These are phyloP conservation scores for Artemisia annua DNA, from an alignment of 129 eudicot genomes.

Conservation along the genomic window DNA sequence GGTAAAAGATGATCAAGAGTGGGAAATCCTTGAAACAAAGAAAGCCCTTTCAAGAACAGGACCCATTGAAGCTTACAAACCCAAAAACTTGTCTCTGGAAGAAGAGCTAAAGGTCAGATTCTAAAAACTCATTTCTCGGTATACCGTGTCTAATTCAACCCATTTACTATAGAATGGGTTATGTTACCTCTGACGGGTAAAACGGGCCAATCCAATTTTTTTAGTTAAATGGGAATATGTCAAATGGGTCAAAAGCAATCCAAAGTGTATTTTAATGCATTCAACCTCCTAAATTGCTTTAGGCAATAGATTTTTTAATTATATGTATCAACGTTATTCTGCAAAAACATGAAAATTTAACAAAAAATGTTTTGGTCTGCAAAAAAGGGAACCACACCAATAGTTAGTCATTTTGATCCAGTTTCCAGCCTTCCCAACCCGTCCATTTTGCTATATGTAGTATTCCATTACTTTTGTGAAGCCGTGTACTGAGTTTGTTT, in stretches of 20 bases:
- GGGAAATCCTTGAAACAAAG: constrained; percentile 87
- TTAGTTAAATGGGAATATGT: not conserved
- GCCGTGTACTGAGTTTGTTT: no score
- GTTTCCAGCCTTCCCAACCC: no score
- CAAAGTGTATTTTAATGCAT: not conserved
- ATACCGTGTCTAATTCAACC: not conserved
- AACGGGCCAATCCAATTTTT: not conserved
- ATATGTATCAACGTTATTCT: no score
- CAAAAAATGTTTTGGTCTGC: no score
- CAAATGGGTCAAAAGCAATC: not conserved
- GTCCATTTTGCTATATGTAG: no score
- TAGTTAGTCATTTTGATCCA: no score
- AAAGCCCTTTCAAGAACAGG: constrained; percentile 91
- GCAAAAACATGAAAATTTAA: no score
- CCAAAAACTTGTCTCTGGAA: constrained; percentile 74
- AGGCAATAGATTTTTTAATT: no score
- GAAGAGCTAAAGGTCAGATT: constrained; percentile 78
- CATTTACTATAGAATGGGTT: not conserved
- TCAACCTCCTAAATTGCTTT: not conserved
- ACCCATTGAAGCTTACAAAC: constrained; percentile 77
- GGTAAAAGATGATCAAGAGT: constrained; percentile 89
- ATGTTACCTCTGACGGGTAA: not conserved
- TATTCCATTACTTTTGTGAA: no score
- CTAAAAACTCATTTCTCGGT: not conserved
- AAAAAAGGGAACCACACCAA: no score